Evolutionary conservation across 192 early-diverging fungal species (phyloP).

Genomic region (Dimargaris xerosporica): DNA sequence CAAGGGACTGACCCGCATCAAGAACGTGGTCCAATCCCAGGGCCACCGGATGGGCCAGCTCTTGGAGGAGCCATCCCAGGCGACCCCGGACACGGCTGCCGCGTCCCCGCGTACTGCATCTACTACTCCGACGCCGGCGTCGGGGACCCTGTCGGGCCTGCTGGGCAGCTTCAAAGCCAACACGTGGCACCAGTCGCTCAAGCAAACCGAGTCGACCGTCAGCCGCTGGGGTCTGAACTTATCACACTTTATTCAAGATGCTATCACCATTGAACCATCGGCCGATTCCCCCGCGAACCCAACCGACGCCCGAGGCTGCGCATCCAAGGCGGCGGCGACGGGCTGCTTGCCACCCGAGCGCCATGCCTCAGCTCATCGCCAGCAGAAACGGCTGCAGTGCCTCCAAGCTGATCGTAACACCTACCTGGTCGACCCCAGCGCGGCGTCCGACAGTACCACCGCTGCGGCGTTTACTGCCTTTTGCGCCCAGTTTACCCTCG

Average conservation of each 20-base stretch:
- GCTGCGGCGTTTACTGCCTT: background rate
- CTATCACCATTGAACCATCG: background rate
- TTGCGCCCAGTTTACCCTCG: background rate
- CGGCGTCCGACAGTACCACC: background rate
- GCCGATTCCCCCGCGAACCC: background rate
- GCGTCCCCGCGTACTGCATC: too few relatives aligned
- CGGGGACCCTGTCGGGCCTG: too few relatives aligned
- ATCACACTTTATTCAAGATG: background rate
- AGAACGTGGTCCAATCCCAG: background rate
- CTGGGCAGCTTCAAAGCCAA: too few relatives aligned
- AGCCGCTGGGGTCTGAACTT: background rate
- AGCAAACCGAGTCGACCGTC: background rate
- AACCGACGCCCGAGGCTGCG: too few relatives aligned
- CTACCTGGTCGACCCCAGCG: slow-evolving; percentile 2
- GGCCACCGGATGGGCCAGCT: background rate
- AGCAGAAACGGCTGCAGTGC: background rate
- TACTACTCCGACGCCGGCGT: too few relatives aligned
- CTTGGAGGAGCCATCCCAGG: background rate
- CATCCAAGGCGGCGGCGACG: too few relatives aligned
- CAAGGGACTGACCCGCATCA: slow-evolving; percentile 6
- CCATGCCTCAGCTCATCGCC: background rate
- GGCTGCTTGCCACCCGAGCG: too few relatives aligned
- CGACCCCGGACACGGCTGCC: too few relatives aligned
- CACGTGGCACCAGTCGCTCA: background rate
- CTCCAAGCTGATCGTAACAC: background rate